These are phyloP conservation scores for Backusella luteola DNA, from an alignment of 192 early-diverging fungal species.

Conservation along the genomic window DNA sequence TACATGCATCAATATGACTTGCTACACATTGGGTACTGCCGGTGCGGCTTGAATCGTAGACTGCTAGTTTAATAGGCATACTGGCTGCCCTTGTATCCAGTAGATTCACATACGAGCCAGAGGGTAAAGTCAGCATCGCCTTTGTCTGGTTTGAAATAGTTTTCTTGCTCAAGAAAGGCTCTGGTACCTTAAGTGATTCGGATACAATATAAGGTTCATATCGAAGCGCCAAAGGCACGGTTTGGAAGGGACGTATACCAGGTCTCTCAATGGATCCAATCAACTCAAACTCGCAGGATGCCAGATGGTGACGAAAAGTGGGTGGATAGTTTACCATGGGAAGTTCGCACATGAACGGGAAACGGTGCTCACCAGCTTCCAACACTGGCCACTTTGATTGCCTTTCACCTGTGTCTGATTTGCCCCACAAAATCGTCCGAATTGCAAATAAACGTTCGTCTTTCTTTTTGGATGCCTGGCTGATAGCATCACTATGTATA, in stretches of 20 bases:
- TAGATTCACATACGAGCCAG: constrained; percentile 1
- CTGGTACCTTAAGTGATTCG: background rate
- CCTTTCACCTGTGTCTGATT: background rate
- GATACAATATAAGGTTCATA: constrained; percentile 14
- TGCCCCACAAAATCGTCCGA: constrained; percentile 28
- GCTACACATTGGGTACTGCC: background rate
- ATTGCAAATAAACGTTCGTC: constrained; percentile 23
- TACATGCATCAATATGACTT: background rate
- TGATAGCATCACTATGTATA: constrained; percentile 13
- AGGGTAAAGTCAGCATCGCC: background rate
- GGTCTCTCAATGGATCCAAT: constrained; percentile 18
- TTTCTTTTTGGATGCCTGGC: constrained; percentile 1
- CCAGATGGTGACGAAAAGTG: constrained; percentile 16
- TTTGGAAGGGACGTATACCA: constrained; percentile 18
- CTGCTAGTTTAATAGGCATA: background rate
- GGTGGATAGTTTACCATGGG: constrained; percentile 35
- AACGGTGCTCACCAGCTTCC: constrained; percentile 24
- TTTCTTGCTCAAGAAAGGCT: background rate
- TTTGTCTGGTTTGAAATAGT: background rate
- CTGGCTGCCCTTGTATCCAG: background rate
- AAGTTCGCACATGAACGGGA: constrained; percentile 33
- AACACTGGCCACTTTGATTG: constrained; percentile 17
- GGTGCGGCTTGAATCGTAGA: background rate
- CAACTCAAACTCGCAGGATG: constrained; percentile 5
- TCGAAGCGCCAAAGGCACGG: background rate